These are phyloP conservation scores for Tilletia horrida DNA, from an alignment of 1,284 basidiomycete genomes.

Conservation along the genomic window DNA sequence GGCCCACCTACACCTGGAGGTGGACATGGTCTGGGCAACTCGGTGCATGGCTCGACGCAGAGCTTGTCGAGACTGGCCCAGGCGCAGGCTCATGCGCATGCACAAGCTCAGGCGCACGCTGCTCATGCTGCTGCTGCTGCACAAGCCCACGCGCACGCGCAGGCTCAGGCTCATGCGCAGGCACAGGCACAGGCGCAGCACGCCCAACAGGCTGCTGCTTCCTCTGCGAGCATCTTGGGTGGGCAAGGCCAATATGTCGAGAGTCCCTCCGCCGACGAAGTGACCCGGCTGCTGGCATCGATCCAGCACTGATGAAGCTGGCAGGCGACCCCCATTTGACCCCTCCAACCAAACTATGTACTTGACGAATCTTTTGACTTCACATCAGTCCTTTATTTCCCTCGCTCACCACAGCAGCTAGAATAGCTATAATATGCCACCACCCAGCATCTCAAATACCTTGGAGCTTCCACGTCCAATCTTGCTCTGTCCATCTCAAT, in stretches of 20 bases:
- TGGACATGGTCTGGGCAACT: neutral
- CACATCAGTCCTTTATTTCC: too few relatives aligned
- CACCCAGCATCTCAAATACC: too few relatives aligned
- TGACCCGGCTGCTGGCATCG: constrained; percentile 39
- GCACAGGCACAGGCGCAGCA: constrained; percentile 14
- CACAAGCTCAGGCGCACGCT: neutral
- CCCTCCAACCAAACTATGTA: neutral
- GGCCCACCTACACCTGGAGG: neutral
- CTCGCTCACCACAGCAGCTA: too few relatives aligned
- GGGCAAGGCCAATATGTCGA: constrained; percentile 30
- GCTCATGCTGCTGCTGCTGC: constrained; percentile 22
- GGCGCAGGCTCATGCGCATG: constrained; percentile 18
- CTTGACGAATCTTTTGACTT: neutral
- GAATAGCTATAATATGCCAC: too few relatives aligned
- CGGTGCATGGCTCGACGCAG: constrained; percentile 10
- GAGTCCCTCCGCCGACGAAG: constrained; percentile 47
- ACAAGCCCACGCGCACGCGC: constrained; percentile 11
- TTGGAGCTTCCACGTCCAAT: too few relatives aligned
- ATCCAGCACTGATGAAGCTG: constrained; percentile 11
- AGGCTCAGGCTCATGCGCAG: constrained; percentile 16
- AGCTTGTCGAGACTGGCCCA: constrained; percentile 10
- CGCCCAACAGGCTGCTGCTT: constrained; percentile 18
- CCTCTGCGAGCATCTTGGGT: constrained; percentile 28
- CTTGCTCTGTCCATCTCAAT: too few relatives aligned
- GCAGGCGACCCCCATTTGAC: neutral